These are phyloP conservation scores for Penicillium sp. DNA, from an alignment of 2,329 filamentous ascomycete species.

Conservation along the genomic window DNA sequence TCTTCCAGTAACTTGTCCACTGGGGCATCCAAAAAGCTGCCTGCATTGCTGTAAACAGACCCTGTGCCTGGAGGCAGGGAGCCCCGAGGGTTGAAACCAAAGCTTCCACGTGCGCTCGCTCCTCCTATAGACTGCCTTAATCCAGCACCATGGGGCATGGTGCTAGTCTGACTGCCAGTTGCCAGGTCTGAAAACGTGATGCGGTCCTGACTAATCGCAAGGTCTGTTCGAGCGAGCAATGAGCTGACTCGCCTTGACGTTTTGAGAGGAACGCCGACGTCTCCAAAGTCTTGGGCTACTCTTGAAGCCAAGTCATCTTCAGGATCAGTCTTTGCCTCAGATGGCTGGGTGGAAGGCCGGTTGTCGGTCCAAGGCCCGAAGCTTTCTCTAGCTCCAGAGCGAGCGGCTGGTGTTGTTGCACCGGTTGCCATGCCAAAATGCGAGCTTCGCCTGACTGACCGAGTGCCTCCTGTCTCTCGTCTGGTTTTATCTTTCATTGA, in stretches of 20 bases:
- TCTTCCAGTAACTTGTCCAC: constrained; percentile 70
- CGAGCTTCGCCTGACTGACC: constrained; percentile 66
- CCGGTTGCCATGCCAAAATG: constrained; percentile 66
- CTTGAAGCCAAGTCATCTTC: constrained; percentile 64
- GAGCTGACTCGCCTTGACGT: constrained; percentile 84
- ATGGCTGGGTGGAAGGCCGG: constrained; percentile 3
- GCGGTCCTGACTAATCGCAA: constrained; percentile 81
- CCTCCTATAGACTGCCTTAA: constrained; percentile 72
- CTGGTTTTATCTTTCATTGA: constrained; percentile 42
- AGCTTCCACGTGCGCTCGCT: constrained; percentile 63
- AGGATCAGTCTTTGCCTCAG: constrained; percentile 34
- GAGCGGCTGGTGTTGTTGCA: constrained; percentile 68
- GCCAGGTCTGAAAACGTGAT: constrained; percentile 74
- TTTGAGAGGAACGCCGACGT: constrained; percentile 55
- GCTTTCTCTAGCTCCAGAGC: constrained; percentile 71
- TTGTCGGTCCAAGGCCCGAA: constrained; percentile 58
- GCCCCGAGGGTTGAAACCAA: constrained; percentile 53
- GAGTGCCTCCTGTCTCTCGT: constrained; percentile 59
- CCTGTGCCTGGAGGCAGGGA: constrained; percentile 55
- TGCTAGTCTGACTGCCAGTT: constrained; percentile 42
- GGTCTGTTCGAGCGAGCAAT: constrained; percentile 78
- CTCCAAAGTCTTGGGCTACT: constrained; percentile 65
- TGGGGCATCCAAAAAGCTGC: constrained; percentile 66
- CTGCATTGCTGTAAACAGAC: constrained; percentile 50
- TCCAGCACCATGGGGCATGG: constrained; percentile 43